Conservation (phyloP, 345 rosid species). For the Microcos paniculata region DNA sequence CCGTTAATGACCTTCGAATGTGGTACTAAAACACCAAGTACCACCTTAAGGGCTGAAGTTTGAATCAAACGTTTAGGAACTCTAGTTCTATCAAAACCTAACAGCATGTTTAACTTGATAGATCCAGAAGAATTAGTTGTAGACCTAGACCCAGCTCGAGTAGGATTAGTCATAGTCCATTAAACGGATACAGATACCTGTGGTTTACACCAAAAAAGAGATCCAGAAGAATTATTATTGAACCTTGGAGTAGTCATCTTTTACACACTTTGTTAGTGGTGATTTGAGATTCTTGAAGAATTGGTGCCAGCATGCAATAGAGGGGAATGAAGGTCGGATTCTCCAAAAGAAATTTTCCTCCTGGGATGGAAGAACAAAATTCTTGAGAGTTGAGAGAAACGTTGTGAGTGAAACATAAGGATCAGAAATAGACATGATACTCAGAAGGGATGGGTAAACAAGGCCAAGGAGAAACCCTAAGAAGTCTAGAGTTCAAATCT, state of each 20-base stretch:
- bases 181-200: no score
- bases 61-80: background rate
- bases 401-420: background rate
- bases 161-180: no score
- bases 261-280: background rate
- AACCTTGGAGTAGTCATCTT: background rate
- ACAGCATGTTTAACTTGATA: background rate
- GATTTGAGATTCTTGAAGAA: background rate
- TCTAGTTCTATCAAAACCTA: background rate
- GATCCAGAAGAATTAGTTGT: no score
- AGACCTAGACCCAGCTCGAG: no score
- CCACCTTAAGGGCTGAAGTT: background rate
- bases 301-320: constrained; percentile 3
- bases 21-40: background rate
- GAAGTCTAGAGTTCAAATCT: background rate
- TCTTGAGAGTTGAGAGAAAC: constrained; percentile 4
- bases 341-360: background rate
- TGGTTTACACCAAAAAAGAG: no score
- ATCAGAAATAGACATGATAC: background rate
- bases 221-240: background rate
- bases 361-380: constrained; percentile 16
- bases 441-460: background rate
- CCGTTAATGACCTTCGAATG: background rate
- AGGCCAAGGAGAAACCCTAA: background rate
- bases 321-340: constrained; percentile 18